Percentiles rank a stretch among this genome's conserved stretches.
These are phyloP conservation scores for Zalaria obscura DNA, from an alignment of 2,329 filamentous ascomycete species.

Conservation along the genomic window DNA sequence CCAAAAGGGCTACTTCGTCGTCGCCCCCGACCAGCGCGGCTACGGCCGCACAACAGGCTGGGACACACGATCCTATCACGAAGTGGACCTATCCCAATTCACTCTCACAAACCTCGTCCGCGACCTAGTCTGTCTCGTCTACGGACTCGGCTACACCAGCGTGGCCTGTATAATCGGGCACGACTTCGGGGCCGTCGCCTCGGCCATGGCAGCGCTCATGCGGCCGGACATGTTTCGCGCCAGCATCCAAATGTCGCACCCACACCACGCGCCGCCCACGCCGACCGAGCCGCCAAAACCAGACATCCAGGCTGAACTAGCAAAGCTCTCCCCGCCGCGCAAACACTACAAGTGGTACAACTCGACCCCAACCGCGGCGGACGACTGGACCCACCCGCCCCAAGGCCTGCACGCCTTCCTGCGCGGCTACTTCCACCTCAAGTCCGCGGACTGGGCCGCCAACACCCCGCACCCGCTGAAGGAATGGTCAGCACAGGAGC, in stretches of 20 bases:
- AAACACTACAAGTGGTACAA: conserved; percentile 62
- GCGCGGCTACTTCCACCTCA: conserved; percentile 54
- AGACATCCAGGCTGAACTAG: conserved; percentile 44
- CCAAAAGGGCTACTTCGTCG: conserved; percentile 46
- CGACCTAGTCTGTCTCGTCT: conserved; percentile 47
- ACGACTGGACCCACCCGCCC: conserved; percentile 32
- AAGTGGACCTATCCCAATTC: conserved; percentile 43
- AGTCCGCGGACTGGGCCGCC: conserved; percentile 44
- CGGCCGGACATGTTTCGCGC: conserved; percentile 51
- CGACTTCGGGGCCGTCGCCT: conserved; percentile 50
- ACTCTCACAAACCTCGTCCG: conserved; percentile 44
- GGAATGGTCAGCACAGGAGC: conserved; percentile 41
- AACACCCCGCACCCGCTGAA: conserved; percentile 37
- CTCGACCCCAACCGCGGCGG: conserved; percentile 32
- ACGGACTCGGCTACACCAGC: conserved; percentile 43
- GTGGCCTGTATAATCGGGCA: conserved; percentile 50
- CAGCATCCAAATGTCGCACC: conserved; percentile 51
- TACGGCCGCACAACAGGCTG: conserved; percentile 53
- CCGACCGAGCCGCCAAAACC: conserved; percentile 4
- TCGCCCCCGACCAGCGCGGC: conserved; percentile 54
- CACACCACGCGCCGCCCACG: conserved; percentile 39
- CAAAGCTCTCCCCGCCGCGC: conserved; percentile 38
- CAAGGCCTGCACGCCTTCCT: conserved; percentile 46
- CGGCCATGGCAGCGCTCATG: conserved; percentile 44
- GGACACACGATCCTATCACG: conserved; percentile 35